phyloP scores from a whole-genome alignment of 2,329 filamentous ascomycete species.

The Thelonectria rubi region DNA sequence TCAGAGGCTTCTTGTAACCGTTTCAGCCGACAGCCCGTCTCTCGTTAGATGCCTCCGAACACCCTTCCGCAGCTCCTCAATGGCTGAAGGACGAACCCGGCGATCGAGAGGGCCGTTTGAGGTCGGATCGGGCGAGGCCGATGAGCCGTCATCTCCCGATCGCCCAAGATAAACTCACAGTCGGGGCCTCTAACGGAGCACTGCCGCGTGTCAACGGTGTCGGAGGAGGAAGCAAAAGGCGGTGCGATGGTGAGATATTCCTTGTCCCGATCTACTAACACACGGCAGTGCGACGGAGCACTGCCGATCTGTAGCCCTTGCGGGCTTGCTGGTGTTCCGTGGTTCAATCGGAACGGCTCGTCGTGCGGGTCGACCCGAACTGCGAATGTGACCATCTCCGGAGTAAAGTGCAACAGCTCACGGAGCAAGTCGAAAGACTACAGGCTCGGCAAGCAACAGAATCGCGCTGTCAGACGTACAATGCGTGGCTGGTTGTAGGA shows the following conservation, averaged over 20 bases:
- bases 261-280: background rate
- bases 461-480: background rate
- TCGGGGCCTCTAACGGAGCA: conserved; percentile 33
- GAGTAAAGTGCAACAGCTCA: conserved; percentile 28
- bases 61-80: background rate
- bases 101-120: background rate
- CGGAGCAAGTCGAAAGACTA: conserved; percentile 28
- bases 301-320: conserved; percentile 36
- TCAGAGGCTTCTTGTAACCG: background rate
- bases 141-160: background rate
- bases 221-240: conserved; percentile 37
- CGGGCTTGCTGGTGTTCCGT: conserved; percentile 25
- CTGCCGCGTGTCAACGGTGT: conserved; percentile 36
- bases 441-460: conserved; percentile 27
- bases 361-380: conserved; percentile 31
- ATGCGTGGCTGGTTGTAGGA: conserved; percentile 16
- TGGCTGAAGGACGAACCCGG: background rate
- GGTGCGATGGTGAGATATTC: background rate
- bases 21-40: background rate
- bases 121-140: conserved; percentile 3
- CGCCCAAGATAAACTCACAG: conserved; percentile 16
- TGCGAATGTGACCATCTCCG: conserved; percentile 35
- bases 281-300: conserved; percentile 32
- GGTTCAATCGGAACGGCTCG: conserved; percentile 37
- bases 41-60: conserved; percentile 10